Base-by-base conservation (phyloP, 116 monocot species). In the Dioscorea cayenensis region DNA sequence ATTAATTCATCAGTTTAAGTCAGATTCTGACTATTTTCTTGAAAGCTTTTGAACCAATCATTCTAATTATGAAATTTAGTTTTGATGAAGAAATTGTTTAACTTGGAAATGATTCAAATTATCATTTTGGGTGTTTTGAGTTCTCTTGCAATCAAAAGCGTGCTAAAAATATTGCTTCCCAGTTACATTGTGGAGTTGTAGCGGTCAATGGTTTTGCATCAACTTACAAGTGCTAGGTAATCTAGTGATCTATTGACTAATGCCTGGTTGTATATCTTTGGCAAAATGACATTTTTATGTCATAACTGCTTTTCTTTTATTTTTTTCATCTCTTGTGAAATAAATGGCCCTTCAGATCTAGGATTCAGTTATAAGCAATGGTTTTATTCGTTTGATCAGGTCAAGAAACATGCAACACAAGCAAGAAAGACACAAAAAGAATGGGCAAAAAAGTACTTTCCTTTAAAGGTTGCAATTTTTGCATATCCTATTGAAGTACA, bases 151-250 rank as follows among this genome's bases (percentile, higher is more conserved):
- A 69, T 70, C 78, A 86, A 74, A 86, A 84, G 74, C 90, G 93
- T 74, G 88, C 97, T 25, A 87, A 80, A 64, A 69, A 75, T 48
- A 97, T 97, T 78, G 93, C 93, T 61, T 93, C 97, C 49, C 93
- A 89, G 67, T 43, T 97, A 60, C 93, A 89, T 28, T 93, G 93
- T 80, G 97, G 93, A 55, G 79, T 97, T 71, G 93, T 88, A n/a
- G 93, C 97, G 64, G 85, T 97, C 65, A 93, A 93, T 78, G 97
- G 93, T 73, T 97, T 97, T 85, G 97, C 97, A 71, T 93, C 97
- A 63, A 81, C 69, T 77, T 97, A 97, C 76, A 97, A 90, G 97
- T 97, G 97, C 67, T 93, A 97, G 97, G 97, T 97, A 85, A 64
- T 27, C 37, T 8, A 52, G 32, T 36, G 10, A 48, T 72, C 25